phyloP scores from a whole-genome alignment of 805 yeast genomes.

The Suhomyces prunicola region DNA sequence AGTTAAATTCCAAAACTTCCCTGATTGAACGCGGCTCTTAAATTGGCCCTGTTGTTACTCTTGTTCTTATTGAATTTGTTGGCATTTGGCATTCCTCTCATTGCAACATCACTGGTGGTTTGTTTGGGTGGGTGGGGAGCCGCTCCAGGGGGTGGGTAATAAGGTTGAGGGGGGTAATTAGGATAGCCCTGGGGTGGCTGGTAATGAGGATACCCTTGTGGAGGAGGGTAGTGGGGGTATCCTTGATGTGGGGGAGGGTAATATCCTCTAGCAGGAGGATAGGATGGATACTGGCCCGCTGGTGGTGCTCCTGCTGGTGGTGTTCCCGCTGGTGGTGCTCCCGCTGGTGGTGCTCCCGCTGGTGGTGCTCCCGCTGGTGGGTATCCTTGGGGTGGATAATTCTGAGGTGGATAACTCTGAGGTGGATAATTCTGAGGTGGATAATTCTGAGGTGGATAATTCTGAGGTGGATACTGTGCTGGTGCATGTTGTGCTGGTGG shows the following conservation, averaged over 20 bases:
- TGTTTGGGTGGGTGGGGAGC: conserved; percentile 15
- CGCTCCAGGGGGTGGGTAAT: conserved; percentile 14
- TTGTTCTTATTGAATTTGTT: conserved; percentile 37
- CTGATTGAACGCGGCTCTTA: conserved; percentile 62
- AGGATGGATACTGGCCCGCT: conserved; percentile 7
- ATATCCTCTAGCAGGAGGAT: conserved; percentile 4
- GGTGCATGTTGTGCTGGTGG: conserved; percentile 8
- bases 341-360: conserved; percentile 5
- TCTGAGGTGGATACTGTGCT: conserved; percentile 9
- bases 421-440: too few relatives aligned
- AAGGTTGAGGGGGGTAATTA: conserved; percentile 8
- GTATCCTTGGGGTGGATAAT: conserved; percentile 5
- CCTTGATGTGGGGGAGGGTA: conserved; percentile 12
- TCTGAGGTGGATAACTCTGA: conserved; percentile 11
- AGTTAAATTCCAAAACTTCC: conserved; percentile 66
- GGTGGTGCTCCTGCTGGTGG: conserved; percentile 8
- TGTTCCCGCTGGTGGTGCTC: conserved; percentile 9
- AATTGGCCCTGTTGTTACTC: conserved; percentile 49
- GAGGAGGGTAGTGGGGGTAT: conserved; percentile 9
- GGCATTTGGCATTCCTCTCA: conserved; percentile 47
- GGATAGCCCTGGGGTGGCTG: conserved; percentile 8
- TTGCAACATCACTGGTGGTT: conserved; percentile 40
- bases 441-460: conserved; percentile 10
- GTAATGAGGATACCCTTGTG: conserved; percentile 12
- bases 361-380: conserved; percentile 10